Conservation (phyloP, 208 protist species). For the Trypanosoma lewisi region DNA sequence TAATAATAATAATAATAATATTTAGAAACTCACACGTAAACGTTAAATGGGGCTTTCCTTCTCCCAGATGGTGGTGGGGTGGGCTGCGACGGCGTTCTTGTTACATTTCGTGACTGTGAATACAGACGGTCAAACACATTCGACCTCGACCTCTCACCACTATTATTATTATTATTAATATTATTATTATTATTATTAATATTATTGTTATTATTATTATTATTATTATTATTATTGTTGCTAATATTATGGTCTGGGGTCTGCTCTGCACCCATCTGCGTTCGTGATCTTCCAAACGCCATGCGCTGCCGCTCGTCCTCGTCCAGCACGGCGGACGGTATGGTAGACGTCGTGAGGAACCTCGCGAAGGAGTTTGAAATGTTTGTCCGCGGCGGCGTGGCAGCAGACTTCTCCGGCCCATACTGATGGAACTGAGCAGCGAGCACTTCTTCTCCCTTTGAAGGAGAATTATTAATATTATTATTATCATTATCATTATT, state of each 20-base stretch:
- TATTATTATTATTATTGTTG: not conserved
- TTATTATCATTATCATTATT: not conserved
- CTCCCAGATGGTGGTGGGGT: conserved; percentile 4
- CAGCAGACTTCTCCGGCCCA: not conserved
- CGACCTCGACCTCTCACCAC: not conserved
- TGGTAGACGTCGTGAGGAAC: conserved; percentile 14
- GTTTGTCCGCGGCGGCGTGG: not conserved
- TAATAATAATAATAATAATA: not conserved
- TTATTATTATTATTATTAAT: not conserved
- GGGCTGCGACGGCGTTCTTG: not conserved
- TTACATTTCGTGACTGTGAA: conserved; percentile 23
- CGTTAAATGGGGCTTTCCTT: conserved; percentile 24
- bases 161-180: not conserved
- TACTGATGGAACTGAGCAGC: no score
- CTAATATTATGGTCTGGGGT: no score
- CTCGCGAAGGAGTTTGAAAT: conserved; percentile 1
- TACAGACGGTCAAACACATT: conserved; percentile 50
- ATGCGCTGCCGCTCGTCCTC: not conserved
- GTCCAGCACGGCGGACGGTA: conserved; percentile 6
- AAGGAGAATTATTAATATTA: not conserved
- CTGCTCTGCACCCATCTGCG: conserved; percentile 1
- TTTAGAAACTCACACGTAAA: conserved; percentile 21
- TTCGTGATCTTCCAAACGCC: conserved; percentile 1
- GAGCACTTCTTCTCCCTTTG: not conserved
- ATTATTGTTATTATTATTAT: not conserved